Conservation (phyloP, 1,284 basidiomycete species). For the Thelephora terrestris region DNA sequence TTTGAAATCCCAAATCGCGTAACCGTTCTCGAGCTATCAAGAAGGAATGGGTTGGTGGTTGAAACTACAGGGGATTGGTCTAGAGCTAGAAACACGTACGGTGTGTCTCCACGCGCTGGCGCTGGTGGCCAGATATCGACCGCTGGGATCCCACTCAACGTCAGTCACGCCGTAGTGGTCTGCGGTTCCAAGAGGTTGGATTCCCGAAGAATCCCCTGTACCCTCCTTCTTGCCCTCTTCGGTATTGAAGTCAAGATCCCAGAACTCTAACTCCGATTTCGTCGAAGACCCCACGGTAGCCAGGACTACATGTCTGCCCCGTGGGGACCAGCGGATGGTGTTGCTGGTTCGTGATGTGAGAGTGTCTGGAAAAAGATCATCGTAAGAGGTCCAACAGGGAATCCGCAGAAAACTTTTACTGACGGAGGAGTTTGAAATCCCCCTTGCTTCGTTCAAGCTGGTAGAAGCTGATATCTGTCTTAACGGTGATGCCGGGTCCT, state of each 20-base stretch:
- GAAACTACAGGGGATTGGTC: not conserved
- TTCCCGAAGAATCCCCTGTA: conserved; percentile 48
- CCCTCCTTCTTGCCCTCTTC: conserved; percentile 66
- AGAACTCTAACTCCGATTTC: conserved; percentile 98
- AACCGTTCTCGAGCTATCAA: conserved; percentile 88
- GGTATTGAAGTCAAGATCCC: conserved; percentile 90
- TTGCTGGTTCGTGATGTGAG: conserved; percentile 87
- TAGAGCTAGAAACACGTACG: conserved; percentile 37
- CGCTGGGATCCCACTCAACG: conserved; percentile 97
- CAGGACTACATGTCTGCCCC: conserved; percentile 91
- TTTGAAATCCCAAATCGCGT: conserved; percentile 96
- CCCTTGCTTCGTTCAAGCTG: conserved; percentile 90
- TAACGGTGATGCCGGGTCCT: conserved; percentile 85
- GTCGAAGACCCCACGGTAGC: conserved; percentile 91
- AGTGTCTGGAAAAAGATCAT: conserved; percentile 39
- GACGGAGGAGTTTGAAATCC: conserved; percentile 87
- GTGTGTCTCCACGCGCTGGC: conserved; percentile 95
- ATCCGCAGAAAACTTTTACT: conserved; percentile 17
- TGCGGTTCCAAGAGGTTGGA: conserved; percentile 80
- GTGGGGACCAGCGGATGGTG: conserved; percentile 95
- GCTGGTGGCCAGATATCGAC: conserved; percentile 88
- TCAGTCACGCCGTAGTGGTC: conserved; percentile 99
- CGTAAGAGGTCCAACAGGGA: not conserved
- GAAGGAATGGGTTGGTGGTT: conserved; percentile 5
- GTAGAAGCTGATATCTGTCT: conserved; percentile 96